phyloP scores from a whole-genome alignment of 2,329 filamentous ascomycete genomes.

The Colletotrichum endophyticum region DNA sequence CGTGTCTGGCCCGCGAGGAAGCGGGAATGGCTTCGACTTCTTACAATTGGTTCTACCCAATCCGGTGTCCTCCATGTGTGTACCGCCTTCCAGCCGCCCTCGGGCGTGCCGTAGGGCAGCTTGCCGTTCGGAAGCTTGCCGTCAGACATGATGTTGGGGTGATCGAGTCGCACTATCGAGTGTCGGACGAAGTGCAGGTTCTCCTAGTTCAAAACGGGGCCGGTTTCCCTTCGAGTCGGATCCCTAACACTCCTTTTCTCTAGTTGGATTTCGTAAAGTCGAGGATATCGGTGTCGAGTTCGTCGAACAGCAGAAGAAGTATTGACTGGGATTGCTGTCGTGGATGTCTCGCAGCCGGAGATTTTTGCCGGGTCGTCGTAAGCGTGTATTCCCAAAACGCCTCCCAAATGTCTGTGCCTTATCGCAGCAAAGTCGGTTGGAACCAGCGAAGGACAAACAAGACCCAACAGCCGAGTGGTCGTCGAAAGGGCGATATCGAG shows the following conservation, averaged over 20 bases:
- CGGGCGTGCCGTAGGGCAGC: constrained; percentile 19
- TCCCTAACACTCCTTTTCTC: not conserved
- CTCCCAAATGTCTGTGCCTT: not conserved
- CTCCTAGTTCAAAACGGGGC: not conserved
- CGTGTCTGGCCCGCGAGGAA: not conserved
- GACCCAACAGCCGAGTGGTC: not conserved
- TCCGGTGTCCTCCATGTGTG: constrained; percentile 34
- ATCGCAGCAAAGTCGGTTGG: not conserved
- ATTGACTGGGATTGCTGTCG: not conserved
- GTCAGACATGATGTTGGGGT: constrained; percentile 10
- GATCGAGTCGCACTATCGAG: not conserved
- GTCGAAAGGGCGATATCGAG: not conserved
- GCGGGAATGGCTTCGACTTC: not conserved
- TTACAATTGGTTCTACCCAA: constrained; percentile 37
- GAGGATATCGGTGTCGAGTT: not conserved
- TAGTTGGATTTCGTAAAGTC: not conserved
- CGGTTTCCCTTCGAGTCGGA: not conserved
- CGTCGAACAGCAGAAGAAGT: not conserved
- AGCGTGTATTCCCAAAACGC: not conserved
- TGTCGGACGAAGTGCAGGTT: not conserved
- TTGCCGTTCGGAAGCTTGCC: constrained; percentile 12
- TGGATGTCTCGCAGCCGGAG: not conserved
- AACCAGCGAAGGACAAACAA: not conserved
- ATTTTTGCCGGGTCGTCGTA: not conserved
- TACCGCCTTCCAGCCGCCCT: constrained; percentile 28